These are phyloP conservation scores for Digitaria exilis DNA, from an alignment of 202 grass and related monocot genomes.

Conservation along the genomic window DNA sequence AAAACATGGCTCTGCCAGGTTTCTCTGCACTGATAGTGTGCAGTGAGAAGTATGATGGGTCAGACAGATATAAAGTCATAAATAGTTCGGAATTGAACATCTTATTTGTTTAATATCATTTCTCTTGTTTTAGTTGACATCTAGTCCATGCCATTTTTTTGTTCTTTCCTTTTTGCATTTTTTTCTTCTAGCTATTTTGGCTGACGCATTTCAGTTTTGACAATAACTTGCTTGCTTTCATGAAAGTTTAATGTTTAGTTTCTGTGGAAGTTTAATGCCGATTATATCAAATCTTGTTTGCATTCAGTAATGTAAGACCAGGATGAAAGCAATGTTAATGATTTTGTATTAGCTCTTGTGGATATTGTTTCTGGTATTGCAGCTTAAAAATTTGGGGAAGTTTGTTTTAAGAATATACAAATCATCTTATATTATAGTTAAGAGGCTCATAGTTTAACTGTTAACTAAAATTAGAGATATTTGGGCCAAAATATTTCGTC, in stretches of 20 bases:
- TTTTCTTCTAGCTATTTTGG: slow-evolving; percentile 2
- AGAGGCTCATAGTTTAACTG: not conserved
- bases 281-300: not conserved
- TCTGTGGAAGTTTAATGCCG: not conserved
- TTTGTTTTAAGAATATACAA: not conserved
- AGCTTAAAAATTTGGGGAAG: not conserved
- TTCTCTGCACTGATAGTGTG: slow-evolving; percentile 97
- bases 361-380: not conserved
- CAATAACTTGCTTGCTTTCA: not conserved
- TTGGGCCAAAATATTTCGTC: not conserved
- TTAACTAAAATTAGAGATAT: not conserved
- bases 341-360: not conserved
- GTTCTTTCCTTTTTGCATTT: not conserved
- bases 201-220: not conserved
- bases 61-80: slow-evolving; percentile 42
- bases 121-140: slow-evolving; percentile 25
- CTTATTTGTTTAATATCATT: slow-evolving; percentile 21
- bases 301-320: not conserved
- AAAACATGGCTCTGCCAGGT: slow-evolving; percentile 69
- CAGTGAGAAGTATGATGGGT: slow-evolving; percentile 92
- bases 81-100: not conserved
- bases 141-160: not conserved
- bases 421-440: not conserved
- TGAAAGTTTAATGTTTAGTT: not conserved
- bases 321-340: not conserved